Percentiles rank a stretch among this genome's conserved stretches.
phyloP scores from a whole-genome alignment of 164 flowering plant genomes.

The Tetrastigma voinierianum region DNA sequence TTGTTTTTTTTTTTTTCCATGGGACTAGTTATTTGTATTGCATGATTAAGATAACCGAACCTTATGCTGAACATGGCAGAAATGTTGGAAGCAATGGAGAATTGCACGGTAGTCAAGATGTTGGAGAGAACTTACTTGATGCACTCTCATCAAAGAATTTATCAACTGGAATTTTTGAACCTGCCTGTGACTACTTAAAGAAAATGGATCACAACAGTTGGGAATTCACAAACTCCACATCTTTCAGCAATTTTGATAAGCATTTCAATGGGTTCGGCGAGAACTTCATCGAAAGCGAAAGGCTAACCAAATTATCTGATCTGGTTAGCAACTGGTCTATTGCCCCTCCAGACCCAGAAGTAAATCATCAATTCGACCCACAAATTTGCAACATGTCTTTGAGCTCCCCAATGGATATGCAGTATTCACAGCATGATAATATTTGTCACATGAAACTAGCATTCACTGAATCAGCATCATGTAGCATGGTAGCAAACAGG shows the following conservation, averaged over 20 bases:
- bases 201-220: slow-evolving; percentile 45
- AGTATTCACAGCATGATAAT: slow-evolving; percentile 8
- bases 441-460: slow-evolving; percentile 20
- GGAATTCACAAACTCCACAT: slow-evolving; percentile 36
- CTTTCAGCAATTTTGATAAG: slow-evolving; percentile 28
- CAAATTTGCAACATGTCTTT: slow-evolving; percentile 23
- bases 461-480: slow-evolving; percentile 8
- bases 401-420: slow-evolving; percentile 8
- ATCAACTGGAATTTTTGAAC: slow-evolving; percentile 39
- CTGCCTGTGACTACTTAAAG: slow-evolving; percentile 52
- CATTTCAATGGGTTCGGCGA: slow-evolving; percentile 21
- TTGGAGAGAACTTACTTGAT: slow-evolving; percentile 41
- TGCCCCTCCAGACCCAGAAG: slow-evolving; percentile 49
- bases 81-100: slow-evolving; percentile 39
- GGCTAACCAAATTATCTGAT: slow-evolving; percentile 35
- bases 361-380: slow-evolving; percentile 21
- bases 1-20: not conserved
- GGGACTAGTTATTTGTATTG: not conserved
- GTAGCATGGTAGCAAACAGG: slow-evolving; percentile 4
- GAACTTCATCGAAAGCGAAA: slow-evolving; percentile 26
- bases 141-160: slow-evolving; percentile 40
- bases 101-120: slow-evolving; percentile 31
- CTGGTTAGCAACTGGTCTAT: slow-evolving; percentile 57
- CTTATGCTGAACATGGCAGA: slow-evolving; percentile 24
- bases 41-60: not conserved